A percentile compares a stretch with the other conserved stretches of the same genome.
These are phyloP conservation scores for Penicillium sumatraense DNA, from an alignment of 2,329 filamentous ascomycete genomes.

Conservation along the genomic window DNA sequence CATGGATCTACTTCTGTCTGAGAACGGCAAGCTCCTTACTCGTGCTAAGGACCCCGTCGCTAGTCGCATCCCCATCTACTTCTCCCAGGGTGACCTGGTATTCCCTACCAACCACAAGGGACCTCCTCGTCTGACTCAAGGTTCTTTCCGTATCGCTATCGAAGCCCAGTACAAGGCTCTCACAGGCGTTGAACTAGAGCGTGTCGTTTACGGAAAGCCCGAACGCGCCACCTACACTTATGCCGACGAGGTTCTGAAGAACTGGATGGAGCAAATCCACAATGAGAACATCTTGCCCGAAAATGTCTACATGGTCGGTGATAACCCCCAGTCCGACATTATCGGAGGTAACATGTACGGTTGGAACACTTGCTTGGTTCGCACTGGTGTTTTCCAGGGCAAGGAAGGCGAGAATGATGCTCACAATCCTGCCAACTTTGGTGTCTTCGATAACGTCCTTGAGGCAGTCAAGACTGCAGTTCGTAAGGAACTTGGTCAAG, in stretches of 20 bases:
- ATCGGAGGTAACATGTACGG: slow-evolving; percentile 79
- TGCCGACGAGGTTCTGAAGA: slow-evolving; percentile 72
- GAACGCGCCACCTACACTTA: slow-evolving; percentile 78
- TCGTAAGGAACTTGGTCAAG: slow-evolving; percentile 70
- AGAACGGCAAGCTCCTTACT: slow-evolving; percentile 70
- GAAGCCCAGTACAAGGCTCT: slow-evolving; percentile 69
- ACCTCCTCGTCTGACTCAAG: slow-evolving; percentile 71
- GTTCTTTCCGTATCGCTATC: slow-evolving; percentile 74
- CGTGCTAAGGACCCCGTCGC: slow-evolving; percentile 67
- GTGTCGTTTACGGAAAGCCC: slow-evolving; percentile 77
- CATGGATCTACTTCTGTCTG: slow-evolving; percentile 70
- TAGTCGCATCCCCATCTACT: slow-evolving; percentile 75
- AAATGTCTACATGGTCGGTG: slow-evolving; percentile 78
- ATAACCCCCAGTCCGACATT: slow-evolving; percentile 76
- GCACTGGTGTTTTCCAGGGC: slow-evolving; percentile 78
- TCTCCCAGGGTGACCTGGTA: slow-evolving; percentile 67
- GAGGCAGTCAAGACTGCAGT: slow-evolving; percentile 72
- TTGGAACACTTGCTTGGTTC: slow-evolving; percentile 79
- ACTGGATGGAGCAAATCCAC: slow-evolving; percentile 78
- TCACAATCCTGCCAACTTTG: slow-evolving; percentile 77
- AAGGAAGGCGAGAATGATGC: slow-evolving; percentile 68
- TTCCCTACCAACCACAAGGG: slow-evolving; percentile 69
- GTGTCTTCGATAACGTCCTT: slow-evolving; percentile 74
- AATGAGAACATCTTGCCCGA: slow-evolving; percentile 69
- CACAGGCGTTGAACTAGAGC: slow-evolving; percentile 72